Base-by-base conservation (phyloP, 2,329 filamentous ascomycete species). In the Knoxdaviesia proteae region DNA sequence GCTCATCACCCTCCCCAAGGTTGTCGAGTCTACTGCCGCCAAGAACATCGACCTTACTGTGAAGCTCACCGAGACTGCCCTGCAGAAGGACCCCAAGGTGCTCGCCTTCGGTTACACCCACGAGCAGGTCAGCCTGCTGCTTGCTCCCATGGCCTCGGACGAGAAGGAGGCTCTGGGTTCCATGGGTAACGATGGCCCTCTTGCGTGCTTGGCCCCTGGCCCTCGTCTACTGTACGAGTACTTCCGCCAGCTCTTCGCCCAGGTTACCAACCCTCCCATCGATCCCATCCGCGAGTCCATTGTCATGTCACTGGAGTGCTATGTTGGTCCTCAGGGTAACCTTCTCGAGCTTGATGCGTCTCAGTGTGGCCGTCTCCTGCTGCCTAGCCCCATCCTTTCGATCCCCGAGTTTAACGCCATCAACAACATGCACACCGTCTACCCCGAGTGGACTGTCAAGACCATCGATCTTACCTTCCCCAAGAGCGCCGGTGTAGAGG, bases 241-340 rank as follows among this genome's bases (percentile, higher is more conserved):
- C 64, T 96, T 96, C 78, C 78, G 88, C 48, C 84, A 96, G 65
- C 77, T 96, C 38, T 96, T 96, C 59, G 88, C 88, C 7, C 88
- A 96, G 64, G 88, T 96, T 58, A 96, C 88, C 47, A 96, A 96
- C 61, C 88, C 88, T 51, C 88, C 88, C 9, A 96, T 96, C 55
- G 88, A 96, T 56, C 88, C 88, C 33, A 96, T 96, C 52, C 74
- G 88, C 60, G 88, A 96, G 68, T 88, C 87, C 32, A 90, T 94
- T 54, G 88, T 96, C 60, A 96, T 96, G 88, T 94, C 88, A 44
- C 65, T 96, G 36, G 87, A 94, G 57, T 92, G 88, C 54, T 96
- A 94, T 56, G 83, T 96, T 51, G 88, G 88, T 40, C 88, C 88
- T 39, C 88, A 96, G 61, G 88, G 88, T 46, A 96, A 96, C 57